These are phyloP conservation scores for Aspergillus sp. DNA, from an alignment of 2,329 filamentous ascomycete genomes.

Conservation along the genomic window DNA sequence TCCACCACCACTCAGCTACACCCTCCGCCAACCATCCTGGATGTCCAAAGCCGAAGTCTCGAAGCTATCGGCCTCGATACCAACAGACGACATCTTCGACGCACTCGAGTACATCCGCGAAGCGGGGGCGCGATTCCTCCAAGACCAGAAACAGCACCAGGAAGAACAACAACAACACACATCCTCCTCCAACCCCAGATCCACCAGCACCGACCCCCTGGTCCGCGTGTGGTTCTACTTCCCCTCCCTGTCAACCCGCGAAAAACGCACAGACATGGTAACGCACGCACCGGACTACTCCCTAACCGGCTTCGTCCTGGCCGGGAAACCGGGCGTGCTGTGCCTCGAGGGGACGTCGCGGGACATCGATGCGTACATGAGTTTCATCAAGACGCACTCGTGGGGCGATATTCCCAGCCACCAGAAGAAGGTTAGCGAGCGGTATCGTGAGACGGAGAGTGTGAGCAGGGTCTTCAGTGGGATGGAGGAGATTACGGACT, in stretches of 20 bases:
- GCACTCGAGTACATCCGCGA: slow-evolving; percentile 53
- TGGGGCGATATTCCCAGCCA: slow-evolving; percentile 66
- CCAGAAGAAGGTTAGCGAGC: slow-evolving; percentile 67
- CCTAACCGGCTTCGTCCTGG: slow-evolving; percentile 64
- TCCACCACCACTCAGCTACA: slow-evolving; percentile 31
- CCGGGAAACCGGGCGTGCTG: slow-evolving; percentile 60
- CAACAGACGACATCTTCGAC: slow-evolving; percentile 50
- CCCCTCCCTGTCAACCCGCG: slow-evolving; percentile 63
- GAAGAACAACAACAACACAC: neutral
- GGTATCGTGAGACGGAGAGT: slow-evolving; percentile 48
- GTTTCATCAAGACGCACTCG: slow-evolving; percentile 65
- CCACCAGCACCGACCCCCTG: slow-evolving; percentile 30
- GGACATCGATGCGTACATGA: slow-evolving; percentile 63
- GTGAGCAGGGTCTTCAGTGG: slow-evolving; percentile 33
- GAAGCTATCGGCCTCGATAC: slow-evolving; percentile 45
- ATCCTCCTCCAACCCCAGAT: neutral
- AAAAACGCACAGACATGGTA: slow-evolving; percentile 63
- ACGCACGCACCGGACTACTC: slow-evolving; percentile 56
- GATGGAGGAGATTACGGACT: slow-evolving; percentile 42
- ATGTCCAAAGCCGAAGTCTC: slow-evolving; percentile 56
- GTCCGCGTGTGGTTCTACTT: slow-evolving; percentile 68
- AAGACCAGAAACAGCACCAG: slow-evolving; percentile 18
- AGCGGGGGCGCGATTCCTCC: slow-evolving; percentile 37
- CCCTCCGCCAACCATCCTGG: slow-evolving; percentile 57
- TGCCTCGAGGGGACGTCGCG: slow-evolving; percentile 44